phyloP scores from a whole-genome alignment of 1,139 yeast genomes.

The Debaryomyces sp. region DNA sequence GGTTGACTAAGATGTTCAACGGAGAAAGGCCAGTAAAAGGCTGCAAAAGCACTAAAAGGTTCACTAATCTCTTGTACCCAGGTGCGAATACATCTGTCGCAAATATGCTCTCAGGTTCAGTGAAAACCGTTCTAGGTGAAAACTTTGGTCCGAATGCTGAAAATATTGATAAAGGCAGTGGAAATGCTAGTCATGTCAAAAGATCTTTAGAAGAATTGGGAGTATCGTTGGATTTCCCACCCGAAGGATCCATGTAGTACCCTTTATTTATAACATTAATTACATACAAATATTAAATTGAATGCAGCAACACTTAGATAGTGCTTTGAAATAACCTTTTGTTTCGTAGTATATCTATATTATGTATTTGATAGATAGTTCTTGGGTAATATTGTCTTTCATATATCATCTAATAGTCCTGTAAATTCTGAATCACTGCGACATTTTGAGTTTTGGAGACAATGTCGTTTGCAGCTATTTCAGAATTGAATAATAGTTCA shows the following conservation, averaged over 20 bases:
- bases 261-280: neutral
- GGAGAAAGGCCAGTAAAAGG: constrained; percentile 11
- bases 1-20: constrained; percentile 11
- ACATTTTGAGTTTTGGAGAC: neutral
- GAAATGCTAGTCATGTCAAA: neutral
- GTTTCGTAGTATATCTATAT: neutral
- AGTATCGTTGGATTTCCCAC: neutral
- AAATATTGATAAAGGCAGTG: neutral
- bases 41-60: constrained; percentile 18
- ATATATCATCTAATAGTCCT: no score
- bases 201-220: neutral
- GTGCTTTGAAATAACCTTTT: neutral
- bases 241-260: neutral
- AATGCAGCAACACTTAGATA: no score
- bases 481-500: no score
- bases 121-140: constrained; percentile 1
- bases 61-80: constrained; percentile 28
- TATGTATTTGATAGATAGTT: no score
- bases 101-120: neutral
- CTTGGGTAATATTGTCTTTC: no score
- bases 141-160: constrained; percentile 5
- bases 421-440: no score
- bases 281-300: no score
- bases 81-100: constrained; percentile 13
- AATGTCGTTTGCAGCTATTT: neutral